Evolutionary conservation across 1,284 basidiomycete species (phyloP), one percentile per base, ranked within the genome.

Genomic region (Ustilago hordei): DNA sequence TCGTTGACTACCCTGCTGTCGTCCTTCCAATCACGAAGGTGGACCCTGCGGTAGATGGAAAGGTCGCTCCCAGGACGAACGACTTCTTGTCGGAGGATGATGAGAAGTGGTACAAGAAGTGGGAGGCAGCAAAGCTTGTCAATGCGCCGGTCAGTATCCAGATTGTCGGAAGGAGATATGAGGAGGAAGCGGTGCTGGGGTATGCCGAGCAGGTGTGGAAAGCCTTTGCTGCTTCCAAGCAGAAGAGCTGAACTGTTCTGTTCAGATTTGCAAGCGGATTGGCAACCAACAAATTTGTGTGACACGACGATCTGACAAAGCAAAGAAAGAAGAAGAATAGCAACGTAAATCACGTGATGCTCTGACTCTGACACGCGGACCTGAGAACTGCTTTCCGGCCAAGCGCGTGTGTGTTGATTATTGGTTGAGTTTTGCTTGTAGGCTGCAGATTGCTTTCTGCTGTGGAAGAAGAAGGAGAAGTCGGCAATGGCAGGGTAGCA

Each of bases 61-160:
- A 90, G 91, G 81, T 13, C 12, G 28, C 88, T 87, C 3, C 61
- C 65, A 13, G 55, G 90, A 11, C 91, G 9, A 65, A 54, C 19
- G 62, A 64, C 54, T 68, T 73, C 54, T 45, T 75, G 17, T 80
- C 75, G 55, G 69, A 75, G 2, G 66, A 75, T 6, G 86, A 86
- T 55, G 52, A 71, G 54, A 60, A 81, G 9, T 80, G 84, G 43
- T 75, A 79, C 55, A 69, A 67, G 36, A 60, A 54, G 28, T 83
- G 78, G 79, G 64, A 81, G 52, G 69, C 76, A 53, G 80, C 88
- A 35, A 87, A 87, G 13, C 91, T 90, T 74, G 87, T 87, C 59
- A 89, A 90, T 66, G 91, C 90, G 0, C 93, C 93, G 0, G 88
- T 93, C 8, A 87, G 88, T n/a, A 85, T 94, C 28, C 93, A 94